phyloP scores from a whole-genome alignment of 305 asterid genomes.

The Lippia alba region DNA sequence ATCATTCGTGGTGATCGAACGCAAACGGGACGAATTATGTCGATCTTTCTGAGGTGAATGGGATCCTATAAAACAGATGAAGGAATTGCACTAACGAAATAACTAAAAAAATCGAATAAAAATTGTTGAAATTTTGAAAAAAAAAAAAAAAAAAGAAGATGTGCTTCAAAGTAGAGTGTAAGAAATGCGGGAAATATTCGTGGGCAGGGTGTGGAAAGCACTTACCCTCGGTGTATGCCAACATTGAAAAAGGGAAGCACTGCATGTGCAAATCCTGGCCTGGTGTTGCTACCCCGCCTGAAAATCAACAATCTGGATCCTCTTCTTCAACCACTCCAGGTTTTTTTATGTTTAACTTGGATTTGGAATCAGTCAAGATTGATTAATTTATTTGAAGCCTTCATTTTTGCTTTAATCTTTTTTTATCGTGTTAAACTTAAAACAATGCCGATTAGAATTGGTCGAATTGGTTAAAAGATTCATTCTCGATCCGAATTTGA shows the following conservation, averaged over 20 bases:
- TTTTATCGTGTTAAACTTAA: no score
- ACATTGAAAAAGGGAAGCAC: constrained; percentile 64
- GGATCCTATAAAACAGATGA: constrained; percentile 28
- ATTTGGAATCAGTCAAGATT: background rate
- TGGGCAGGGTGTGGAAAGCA: constrained; percentile 82
- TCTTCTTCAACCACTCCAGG: constrained; percentile 41
- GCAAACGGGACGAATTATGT: constrained; percentile 10
- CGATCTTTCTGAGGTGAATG: constrained; percentile 43
- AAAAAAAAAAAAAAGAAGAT: no score
- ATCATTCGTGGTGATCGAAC: background rate
- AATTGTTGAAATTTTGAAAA: no score
- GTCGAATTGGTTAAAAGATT: no score
- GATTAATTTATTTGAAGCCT: no score
- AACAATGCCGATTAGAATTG: no score
- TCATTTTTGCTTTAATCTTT: no score
- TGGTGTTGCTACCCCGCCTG: constrained; percentile 53
- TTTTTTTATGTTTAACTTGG: background rate
- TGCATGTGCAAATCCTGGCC: constrained; percentile 87
- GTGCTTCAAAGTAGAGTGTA: constrained; percentile 71
- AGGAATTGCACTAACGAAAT: background rate
- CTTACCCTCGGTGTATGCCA: constrained; percentile 46
- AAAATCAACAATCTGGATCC: constrained; percentile 29
- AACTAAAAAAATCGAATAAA: background rate
- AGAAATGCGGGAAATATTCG: constrained; percentile 63
- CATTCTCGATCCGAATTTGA: no score